Evolutionary conservation across 2,329 filamentous ascomycete species (phyloP).

Genomic region (Rutstroemia sp.): DNA sequence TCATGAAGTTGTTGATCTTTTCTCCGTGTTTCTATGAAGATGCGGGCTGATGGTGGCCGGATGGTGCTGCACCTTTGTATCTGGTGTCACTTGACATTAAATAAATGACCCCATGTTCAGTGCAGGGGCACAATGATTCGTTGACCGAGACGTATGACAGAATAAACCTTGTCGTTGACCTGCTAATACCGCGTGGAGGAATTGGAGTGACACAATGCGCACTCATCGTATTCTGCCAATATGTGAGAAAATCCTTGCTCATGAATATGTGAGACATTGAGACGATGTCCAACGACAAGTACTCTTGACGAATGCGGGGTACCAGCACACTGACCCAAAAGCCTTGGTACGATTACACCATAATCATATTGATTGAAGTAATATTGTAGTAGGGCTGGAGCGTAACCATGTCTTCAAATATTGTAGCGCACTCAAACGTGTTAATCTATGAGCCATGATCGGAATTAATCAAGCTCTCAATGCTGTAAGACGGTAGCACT

Average conservation of each 20-base stretch:
- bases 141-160: too few species aligned
- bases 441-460: background rate
- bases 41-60: background rate
- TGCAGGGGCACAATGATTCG: too few species aligned
- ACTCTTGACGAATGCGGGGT: too few species aligned
- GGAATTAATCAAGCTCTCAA: background rate
- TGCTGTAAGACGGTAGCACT: background rate
- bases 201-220: too few species aligned
- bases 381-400: background rate
- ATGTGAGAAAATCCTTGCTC: too few species aligned
- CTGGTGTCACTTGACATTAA: background rate
- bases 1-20: background rate
- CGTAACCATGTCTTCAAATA: background rate
- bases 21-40: background rate
- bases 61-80: background rate
- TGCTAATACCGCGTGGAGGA: too few species aligned
- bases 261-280: too few species aligned
- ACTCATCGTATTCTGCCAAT: too few species aligned
- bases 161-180: too few species aligned
- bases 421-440: background rate
- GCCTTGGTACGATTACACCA: background rate
- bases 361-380: background rate
- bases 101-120: background rate
- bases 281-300: too few species aligned
- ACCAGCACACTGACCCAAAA: too few species aligned